Evolutionary conservation across 805 yeast species (phyloP).

Genomic region (Lipomyces starkeyi): DNA sequence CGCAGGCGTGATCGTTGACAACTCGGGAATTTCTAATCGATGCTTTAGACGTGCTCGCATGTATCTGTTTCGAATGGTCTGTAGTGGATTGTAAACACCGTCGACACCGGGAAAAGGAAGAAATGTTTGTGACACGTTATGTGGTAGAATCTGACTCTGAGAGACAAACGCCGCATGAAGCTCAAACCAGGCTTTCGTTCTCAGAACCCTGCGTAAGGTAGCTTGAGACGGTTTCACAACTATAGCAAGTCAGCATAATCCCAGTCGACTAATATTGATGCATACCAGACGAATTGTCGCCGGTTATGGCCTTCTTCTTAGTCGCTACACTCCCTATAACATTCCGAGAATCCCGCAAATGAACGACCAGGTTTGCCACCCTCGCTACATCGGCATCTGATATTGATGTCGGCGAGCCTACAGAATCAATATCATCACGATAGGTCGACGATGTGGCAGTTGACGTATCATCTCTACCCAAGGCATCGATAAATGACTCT

Average conservation of each 20-base stretch:
- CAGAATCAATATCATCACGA: neutral
- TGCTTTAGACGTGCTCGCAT: slow-evolving; percentile 23
- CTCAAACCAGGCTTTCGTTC: slow-evolving; percentile 35
- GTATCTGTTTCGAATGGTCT: slow-evolving; percentile 33
- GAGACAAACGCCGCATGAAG: slow-evolving; percentile 28
- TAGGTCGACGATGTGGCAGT: neutral
- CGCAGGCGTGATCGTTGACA: slow-evolving; percentile 28
- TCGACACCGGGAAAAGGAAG: slow-evolving; percentile 31
- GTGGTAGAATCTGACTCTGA: slow-evolving; percentile 17
- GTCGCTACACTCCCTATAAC: neutral
- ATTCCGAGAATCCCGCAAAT: slow-evolving; percentile 28
- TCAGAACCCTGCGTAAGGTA: slow-evolving; percentile 25
- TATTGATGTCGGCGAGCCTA: neutral
- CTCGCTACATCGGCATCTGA: slow-evolving; percentile 32
- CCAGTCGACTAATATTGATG: neutral
- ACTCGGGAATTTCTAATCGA: slow-evolving; percentile 12
- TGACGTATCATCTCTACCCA: neutral
- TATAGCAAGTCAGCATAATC: slow-evolving; percentile 10
- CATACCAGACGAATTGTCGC: neutral
- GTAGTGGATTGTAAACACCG: slow-evolving; percentile 38
- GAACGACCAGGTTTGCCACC: slow-evolving; percentile 31
- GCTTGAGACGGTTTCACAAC: slow-evolving; percentile 22
- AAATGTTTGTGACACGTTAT: neutral
- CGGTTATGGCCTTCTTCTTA: neutral
- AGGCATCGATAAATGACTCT: neutral